A percentile compares a stretch with the other conserved stretches of the same genome.
Conservation (phyloP, 768 basidiomycete species). For the Termitomyces sp. region DNA sequence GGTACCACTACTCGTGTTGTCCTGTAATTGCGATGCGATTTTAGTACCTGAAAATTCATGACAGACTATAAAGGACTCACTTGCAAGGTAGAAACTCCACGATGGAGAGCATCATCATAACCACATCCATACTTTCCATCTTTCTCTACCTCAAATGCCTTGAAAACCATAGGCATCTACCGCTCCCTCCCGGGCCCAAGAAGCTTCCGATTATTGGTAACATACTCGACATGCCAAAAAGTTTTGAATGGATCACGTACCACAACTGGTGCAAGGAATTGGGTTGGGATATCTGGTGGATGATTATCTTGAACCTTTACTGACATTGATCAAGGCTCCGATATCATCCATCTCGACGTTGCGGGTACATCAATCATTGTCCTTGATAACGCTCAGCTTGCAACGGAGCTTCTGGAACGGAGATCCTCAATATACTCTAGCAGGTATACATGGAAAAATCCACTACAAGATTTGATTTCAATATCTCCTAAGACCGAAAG, state of each 20-base stretch:
- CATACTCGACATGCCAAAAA: background rate
- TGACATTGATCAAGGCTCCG: background rate
- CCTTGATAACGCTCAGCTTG: background rate
- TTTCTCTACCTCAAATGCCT: background rate
- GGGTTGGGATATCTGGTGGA: background rate
- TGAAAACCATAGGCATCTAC: background rate
- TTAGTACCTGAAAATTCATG: no score
- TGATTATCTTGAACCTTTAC: background rate
- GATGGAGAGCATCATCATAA: background rate
- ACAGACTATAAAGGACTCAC: no score
- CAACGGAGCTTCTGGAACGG: conserved; percentile 18
- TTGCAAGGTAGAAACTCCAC: no score
- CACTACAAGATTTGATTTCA: background rate
- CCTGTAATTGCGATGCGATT: no score
- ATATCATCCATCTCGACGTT: background rate
- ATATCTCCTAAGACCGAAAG: background rate
- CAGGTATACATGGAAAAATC: background rate
- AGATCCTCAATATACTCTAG: conserved; percentile 17
- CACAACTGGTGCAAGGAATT: background rate
- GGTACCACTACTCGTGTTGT: no score
- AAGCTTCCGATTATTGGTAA: background rate
- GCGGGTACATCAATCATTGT: background rate
- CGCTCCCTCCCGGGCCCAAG: background rate
- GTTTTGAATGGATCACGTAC: background rate
- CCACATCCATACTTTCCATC: background rate